These are phyloP conservation scores for Vitis rupestris DNA, from an alignment of 164 flowering plant genomes.

Conservation along the genomic window DNA sequence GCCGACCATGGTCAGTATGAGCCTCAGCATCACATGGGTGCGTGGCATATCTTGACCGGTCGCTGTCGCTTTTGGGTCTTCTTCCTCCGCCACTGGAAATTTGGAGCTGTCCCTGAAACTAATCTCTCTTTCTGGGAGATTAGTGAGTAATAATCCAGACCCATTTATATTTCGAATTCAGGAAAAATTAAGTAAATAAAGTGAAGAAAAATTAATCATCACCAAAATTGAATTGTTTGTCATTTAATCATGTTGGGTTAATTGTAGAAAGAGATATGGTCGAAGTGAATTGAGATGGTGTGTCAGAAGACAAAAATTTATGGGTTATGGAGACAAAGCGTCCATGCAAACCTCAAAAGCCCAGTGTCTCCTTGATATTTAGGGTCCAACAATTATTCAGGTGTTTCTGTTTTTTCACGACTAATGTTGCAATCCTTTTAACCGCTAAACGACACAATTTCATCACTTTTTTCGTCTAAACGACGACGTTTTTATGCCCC, in stretches of 20 bases:
- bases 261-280: no score
- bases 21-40: slow-evolving; percentile 39
- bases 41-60: slow-evolving; percentile 46
- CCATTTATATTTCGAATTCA: no score
- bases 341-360: slow-evolving; percentile 1
- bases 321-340: not conserved
- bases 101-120: slow-evolving; percentile 50
- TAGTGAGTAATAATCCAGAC: no score
- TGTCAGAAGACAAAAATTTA: no score
- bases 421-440: no score
- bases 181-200: slow-evolving; percentile 4
- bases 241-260: no score
- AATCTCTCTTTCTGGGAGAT: slow-evolving; percentile 40
- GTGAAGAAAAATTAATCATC: no score
- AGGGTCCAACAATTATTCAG: not conserved
- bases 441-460: not conserved
- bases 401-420: no score
- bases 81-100: slow-evolving; percentile 23
- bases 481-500: not conserved
- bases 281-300: no score
- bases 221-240: no score
- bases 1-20: slow-evolving; percentile 51
- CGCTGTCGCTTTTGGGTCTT: slow-evolving; percentile 1
- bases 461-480: not conserved
- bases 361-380: not conserved